Percentiles rank a stretch among this genome's conserved stretches.
These are phyloP conservation scores for Euclidium syriacum DNA, from an alignment of 345 rosid species.

Conservation along the genomic window DNA sequence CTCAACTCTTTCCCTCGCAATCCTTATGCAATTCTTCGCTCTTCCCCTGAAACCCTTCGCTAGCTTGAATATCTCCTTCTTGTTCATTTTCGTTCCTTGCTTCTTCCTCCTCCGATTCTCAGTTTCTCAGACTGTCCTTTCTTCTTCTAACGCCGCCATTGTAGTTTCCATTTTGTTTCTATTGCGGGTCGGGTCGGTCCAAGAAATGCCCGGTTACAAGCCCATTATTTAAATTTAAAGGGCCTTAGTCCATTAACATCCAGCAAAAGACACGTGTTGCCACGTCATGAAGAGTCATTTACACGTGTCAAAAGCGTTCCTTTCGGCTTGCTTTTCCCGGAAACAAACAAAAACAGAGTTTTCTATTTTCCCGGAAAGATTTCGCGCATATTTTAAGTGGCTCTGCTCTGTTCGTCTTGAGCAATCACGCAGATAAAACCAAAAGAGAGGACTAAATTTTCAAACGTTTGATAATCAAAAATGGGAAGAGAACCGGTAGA, in stretches of 20 bases:
- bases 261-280: not conserved
- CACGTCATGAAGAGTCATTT: not conserved
- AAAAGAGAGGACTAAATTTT: not conserved
- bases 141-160: slow-evolving; percentile 14
- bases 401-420: slow-evolving; percentile 17
- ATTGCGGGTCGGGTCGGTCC: not conserved
- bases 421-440: slow-evolving; percentile 3
- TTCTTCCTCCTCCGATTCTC: not conserved
- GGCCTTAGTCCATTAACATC: not conserved
- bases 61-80: slow-evolving; percentile 74
- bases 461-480: not conserved
- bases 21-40: slow-evolving; percentile 89
- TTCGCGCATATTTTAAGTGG: slow-evolving; percentile 12
- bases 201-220: not conserved
- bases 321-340: slow-evolving; percentile 17
- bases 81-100: slow-evolving; percentile 55
- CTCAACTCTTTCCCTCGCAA: slow-evolving; percentile 93
- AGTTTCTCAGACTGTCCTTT: not conserved
- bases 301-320: slow-evolving; percentile 6
- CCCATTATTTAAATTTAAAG: not conserved
- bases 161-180: not conserved
- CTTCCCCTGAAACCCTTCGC: slow-evolving; percentile 94
- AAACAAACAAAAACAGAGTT: slow-evolving; percentile 23
- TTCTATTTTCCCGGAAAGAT: not conserved
- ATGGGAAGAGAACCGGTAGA: slow-evolving; percentile 14